These are phyloP conservation scores for Garcia nutans DNA, from an alignment of 345 rosid genomes.

Conservation along the genomic window DNA sequence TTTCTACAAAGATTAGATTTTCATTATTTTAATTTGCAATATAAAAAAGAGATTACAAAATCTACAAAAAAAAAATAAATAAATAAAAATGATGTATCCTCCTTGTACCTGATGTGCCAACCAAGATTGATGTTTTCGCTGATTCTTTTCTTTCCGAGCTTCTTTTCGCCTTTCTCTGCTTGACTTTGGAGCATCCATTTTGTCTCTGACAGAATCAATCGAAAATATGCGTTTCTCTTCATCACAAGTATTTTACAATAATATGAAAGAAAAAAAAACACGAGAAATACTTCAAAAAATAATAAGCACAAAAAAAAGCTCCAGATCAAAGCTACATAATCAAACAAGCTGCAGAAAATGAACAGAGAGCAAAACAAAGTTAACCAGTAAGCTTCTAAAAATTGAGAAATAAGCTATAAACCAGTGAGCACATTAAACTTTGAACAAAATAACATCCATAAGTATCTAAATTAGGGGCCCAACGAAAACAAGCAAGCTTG, in stretches of 20 bases:
- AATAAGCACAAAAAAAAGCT: neutral
- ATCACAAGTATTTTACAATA: neutral
- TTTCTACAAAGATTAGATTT: slow-evolving; percentile 36
- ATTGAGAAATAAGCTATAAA: neutral
- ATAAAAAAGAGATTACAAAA: neutral
- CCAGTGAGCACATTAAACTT: neutral
- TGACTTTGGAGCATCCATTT: slow-evolving; percentile 32
- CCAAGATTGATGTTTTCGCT: slow-evolving; percentile 57
- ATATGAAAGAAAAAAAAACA: neutral
- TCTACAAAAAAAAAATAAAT: neutral
- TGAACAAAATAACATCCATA: neutral
- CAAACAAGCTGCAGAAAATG: neutral
- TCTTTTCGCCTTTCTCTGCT: slow-evolving; percentile 68
- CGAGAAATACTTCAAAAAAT: neutral
- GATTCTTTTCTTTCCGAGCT: slow-evolving; percentile 47
- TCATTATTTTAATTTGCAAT: neutral
- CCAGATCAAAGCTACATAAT: neutral
- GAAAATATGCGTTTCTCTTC: neutral
- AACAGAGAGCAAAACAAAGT: neutral
- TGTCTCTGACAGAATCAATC: neutral
- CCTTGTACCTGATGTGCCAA: slow-evolving; percentile 51
- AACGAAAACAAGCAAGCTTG: neutral
- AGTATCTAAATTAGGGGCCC: neutral
- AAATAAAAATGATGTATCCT: neutral
- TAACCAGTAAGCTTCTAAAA: neutral